Conservation (phyloP, 2,329 filamentous ascomycete species). For the Rutstroemia sp. region DNA sequence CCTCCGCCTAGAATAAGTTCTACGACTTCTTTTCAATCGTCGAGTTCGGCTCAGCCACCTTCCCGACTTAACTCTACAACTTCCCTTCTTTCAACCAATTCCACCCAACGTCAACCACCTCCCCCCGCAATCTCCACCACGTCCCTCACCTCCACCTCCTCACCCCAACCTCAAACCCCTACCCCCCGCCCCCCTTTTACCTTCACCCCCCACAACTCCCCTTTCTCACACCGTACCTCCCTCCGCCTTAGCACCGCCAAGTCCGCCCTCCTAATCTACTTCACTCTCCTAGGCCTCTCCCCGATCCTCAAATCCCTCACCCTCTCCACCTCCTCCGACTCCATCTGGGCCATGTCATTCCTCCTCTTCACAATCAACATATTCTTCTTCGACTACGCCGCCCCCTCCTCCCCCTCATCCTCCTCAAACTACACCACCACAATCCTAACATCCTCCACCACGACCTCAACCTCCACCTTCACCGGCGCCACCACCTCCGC, state of each 20-base stretch:
- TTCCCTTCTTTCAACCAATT: too few relatives aligned
- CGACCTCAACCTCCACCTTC: background rate
- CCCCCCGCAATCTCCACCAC: too few relatives aligned
- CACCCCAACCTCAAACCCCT: conserved; percentile 47
- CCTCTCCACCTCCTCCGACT: conserved; percentile 82
- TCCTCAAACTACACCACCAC: background rate
- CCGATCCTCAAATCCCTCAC: conserved; percentile 98
- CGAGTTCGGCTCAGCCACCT: too few relatives aligned
- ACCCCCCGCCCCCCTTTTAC: conserved; percentile 35
- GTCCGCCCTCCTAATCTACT: conserved; percentile 88
- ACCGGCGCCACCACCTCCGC: too few relatives aligned
- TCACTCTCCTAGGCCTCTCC: conserved; percentile 80
- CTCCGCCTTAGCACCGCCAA: conserved; percentile 75
- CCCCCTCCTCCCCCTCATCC: conserved; percentile 29
- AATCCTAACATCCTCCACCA: too few relatives aligned
- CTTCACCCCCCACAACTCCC: conserved; percentile 10
- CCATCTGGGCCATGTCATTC: conserved; percentile 94
- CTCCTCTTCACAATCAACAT: conserved; percentile 93
- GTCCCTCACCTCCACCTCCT: background rate
- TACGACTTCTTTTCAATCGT: too few relatives aligned
- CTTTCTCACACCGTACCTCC: conserved; percentile 38
- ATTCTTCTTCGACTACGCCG: conserved; percentile 93
- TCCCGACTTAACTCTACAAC: too few relatives aligned
- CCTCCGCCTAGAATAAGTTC: conserved; percentile 26
- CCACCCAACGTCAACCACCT: too few relatives aligned